Evolutionary conservation across 2,329 filamentous ascomycete genomes (phyloP).

Genomic region (Calonectria pseudoreteaudii): DNA sequence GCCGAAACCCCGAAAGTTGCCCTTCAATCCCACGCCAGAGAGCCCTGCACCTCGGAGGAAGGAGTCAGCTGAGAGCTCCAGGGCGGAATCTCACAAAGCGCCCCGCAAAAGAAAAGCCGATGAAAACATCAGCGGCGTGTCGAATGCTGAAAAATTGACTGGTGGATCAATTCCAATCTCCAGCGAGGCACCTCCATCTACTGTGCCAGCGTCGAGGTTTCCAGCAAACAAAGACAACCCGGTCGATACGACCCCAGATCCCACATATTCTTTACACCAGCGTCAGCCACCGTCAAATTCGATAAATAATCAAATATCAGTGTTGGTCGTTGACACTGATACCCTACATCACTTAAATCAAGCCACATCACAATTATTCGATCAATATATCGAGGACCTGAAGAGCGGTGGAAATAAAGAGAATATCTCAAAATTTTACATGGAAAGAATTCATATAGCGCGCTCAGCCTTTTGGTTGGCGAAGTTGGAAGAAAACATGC

Average conservation of each 20-base stretch:
- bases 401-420: slow-evolving; percentile 33
- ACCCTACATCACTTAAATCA: slow-evolving; percentile 41
- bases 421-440: slow-evolving; percentile 46
- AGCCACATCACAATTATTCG: slow-evolving; percentile 42
- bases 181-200: not conserved
- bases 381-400: slow-evolving; percentile 49
- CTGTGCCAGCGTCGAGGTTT: not conserved
- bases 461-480: slow-evolving; percentile 48
- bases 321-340: slow-evolving; percentile 42
- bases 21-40: slow-evolving; percentile 35
- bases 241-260: no score
- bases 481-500: slow-evolving; percentile 30
- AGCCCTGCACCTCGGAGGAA: not conserved
- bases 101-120: not conserved
- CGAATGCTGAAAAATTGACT: not conserved
- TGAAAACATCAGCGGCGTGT: not conserved
- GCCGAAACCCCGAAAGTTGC: slow-evolving; percentile 47
- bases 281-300: no score
- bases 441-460: slow-evolving; percentile 39
- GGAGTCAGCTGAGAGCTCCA: not conserved
- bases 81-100: no score
- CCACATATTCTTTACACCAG: no score
- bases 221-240: no score
- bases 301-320: not conserved
- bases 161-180: not conserved